These are phyloP conservation scores for Cardiosporidium cionae DNA, from an alignment of 169 alveolate genomes.

Conservation along the genomic window DNA sequence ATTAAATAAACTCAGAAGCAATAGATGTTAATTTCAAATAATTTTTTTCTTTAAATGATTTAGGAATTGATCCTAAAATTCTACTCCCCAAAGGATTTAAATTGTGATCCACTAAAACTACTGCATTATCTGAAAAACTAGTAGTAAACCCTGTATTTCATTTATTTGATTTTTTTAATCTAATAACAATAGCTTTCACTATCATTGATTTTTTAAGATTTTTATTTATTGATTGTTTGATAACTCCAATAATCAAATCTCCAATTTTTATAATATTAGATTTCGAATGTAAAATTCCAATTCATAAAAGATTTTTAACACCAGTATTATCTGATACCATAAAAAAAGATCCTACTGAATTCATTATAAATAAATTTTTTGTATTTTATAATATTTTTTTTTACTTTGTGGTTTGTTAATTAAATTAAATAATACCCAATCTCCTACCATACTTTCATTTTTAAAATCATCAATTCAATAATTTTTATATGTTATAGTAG, in stretches of 20 bases:
- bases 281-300: not conserved
- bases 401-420: not conserved
- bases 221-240: not conserved
- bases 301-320: not conserved
- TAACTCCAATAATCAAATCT: not conserved
- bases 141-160: not conserved
- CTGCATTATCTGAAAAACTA: not conserved
- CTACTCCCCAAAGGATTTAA: not conserved
- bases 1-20: not conserved
- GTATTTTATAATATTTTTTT: not conserved
- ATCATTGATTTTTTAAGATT: not conserved
- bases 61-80: not conserved
- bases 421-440: not conserved
- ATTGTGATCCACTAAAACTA: not conserved
- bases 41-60: not conserved
- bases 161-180: not conserved
- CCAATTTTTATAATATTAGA: not conserved
- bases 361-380: not conserved
- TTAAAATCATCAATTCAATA: not conserved
- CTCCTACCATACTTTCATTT: not conserved
- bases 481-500: not conserved
- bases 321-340: not conserved
- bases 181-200: not conserved
- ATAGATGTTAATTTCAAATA: not conserved
- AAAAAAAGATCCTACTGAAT: not conserved